Percentiles rank a stretch among this genome's conserved stretches.
Conservation (phyloP, 805 yeast genomes). For the Barnettozyma wickerhamii region DNA sequence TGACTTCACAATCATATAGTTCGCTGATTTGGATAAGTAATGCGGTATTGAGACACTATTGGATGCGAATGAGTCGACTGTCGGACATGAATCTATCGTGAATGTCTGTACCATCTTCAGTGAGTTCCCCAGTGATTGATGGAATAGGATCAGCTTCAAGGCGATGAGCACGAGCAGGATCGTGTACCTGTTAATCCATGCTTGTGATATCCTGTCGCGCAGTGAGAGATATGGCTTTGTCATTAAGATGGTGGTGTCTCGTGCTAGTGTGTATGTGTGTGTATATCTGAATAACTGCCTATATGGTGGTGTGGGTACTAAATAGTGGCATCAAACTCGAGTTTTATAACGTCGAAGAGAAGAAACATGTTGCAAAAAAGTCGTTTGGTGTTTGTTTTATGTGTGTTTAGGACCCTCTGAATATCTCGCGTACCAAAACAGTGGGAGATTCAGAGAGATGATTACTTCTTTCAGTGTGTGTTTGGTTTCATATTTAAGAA, state of each 20-base stretch:
- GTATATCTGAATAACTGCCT: too few species aligned
- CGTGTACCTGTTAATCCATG: constrained; percentile 64
- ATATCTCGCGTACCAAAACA: too few species aligned
- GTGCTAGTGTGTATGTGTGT: neutral
- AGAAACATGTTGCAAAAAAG: too few species aligned
- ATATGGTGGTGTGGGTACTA: neutral
- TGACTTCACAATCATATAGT: constrained; percentile 42
- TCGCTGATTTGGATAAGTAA: constrained; percentile 51
- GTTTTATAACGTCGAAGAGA: too few species aligned
- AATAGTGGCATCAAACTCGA: too few species aligned
- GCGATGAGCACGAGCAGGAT: constrained; percentile 50
- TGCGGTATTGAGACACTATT: constrained; percentile 46
- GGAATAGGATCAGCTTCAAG: constrained; percentile 58
- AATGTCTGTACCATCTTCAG: constrained; percentile 36
- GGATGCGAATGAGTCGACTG: constrained; percentile 37
- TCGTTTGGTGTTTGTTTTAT: too few species aligned
- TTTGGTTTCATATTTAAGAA: neutral
- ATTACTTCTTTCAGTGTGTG: too few species aligned
- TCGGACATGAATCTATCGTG: constrained; percentile 41
- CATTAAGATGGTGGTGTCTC: neutral
- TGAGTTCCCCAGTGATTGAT: constrained; percentile 38
- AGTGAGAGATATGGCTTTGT: constrained; percentile 39
- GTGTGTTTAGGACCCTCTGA: neutral
- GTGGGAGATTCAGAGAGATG: neutral
- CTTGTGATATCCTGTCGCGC: constrained; percentile 54